Evolutionary conservation across 2,329 filamentous ascomycete genomes (phyloP), one percentile per base, ranked within the genome.

Genomic region (Pseudonectria foliicola): DNA sequence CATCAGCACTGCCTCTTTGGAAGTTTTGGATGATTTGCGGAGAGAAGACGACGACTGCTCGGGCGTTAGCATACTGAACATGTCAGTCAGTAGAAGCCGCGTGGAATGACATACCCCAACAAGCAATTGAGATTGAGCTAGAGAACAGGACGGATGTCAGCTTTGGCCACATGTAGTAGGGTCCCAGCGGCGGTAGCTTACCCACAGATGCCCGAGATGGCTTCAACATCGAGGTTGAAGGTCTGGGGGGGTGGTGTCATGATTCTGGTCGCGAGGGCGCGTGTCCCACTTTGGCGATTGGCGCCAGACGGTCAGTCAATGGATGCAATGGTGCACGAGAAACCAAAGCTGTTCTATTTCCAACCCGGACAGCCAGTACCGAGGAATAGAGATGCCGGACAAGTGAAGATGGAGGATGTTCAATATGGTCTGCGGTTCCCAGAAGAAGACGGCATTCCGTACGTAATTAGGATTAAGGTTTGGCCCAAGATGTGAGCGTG

Each of bases 11-110:
- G 46, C 77, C 69, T 37, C 88, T 77, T 44, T 80, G 81, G 65
- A 95, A 95, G 57, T 95, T 95, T 55, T 95, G 87, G 50, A 95
- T 82, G 50, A 98, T 95, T 52, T 98, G 92, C 3, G 92, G 92
- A 1, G 87, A 92, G 66, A 95, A 98, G 38, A 98, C 92, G 25
- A 96, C 86, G 38, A 96, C 85, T 65, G 38, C 28, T 21, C 26
- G 40, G 27, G 24, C 8, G 13, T 25, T 15, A 26, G 27, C 18
- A 31, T 38, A 50, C 38, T 51, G 50, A 34, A 23, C 5, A 28
- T 35, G 25, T 36, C 35, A 18, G 12, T 34, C 26, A 34, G 25
- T 21, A 16, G 35, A 16, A 25, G 18, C 16, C 16, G 24, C 32
- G 29, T 35, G 27, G 33, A 24, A 21, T 13, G 25, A 53, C 56